Evolutionary conservation across 768 basidiomycete genomes (phyloP), one percentile per base, ranked within the genome.

Genomic region (Agaricus blazei): DNA sequence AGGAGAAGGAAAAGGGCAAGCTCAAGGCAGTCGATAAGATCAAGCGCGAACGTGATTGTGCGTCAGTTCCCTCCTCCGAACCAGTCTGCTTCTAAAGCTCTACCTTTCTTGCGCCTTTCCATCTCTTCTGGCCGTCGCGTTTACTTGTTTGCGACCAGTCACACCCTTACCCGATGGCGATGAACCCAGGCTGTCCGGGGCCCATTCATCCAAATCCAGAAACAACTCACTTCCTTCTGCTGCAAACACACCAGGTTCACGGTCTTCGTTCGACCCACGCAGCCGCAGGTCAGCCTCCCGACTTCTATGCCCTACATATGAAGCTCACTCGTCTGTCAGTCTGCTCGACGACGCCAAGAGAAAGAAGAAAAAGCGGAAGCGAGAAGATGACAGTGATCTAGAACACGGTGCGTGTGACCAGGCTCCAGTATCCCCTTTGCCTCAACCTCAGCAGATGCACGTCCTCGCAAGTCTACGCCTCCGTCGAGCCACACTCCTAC

Each of bases 351-450:
- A 88, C 46, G 58, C 74, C 28, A 88, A 85, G 74, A 88, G 82
- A 71, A 89, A 87, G 75, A 90, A 88, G 73, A 90, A 90, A 72
- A 92, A 91, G 65, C 87, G 90, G 69, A 90, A 88, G 77, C 80
- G 87, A 54, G 88, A 89, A 38, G 74, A 78, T 27, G 84, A 83
- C n/a, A 87, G 85, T 60, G 89, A 90, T 59, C 68, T 73, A 31
- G 88, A 90, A 63, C 75, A 74, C 65, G 81, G 83, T 82, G 68
- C 51, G 67, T 59, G 56, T 44, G 38, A 40, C 37, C 23, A n/a
- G 46, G 19, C 24, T 34, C 9, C 3, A 19, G 27, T 9, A 19
- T 19, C 5, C 24, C n/a, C n/a, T 19, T 49, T 2, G 19, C n/a
- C 48, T 49, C n/a, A 49, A 12, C 23, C 24, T 9, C n/a, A 24